Evolutionary conservation across 495 filamentous ascomycete species (phyloP).

Genomic region (Penicillium flavigenum): DNA sequence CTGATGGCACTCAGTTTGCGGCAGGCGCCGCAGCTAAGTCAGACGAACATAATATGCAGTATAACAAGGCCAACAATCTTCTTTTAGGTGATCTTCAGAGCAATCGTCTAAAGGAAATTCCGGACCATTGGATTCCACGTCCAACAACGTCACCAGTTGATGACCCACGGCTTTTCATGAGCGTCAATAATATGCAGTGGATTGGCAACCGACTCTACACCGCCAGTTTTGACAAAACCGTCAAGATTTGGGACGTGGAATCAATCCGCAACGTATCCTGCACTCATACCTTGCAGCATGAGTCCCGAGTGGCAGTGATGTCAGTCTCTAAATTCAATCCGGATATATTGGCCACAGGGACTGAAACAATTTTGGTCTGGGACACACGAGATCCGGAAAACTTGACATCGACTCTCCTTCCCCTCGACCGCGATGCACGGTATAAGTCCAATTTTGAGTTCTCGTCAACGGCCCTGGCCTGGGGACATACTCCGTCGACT

Average conservation of each 20-base stretch:
- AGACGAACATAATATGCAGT: slow-evolving; percentile 75
- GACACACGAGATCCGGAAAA: slow-evolving; percentile 14
- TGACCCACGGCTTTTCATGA: slow-evolving; percentile 70
- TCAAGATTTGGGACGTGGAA: slow-evolving; percentile 69
- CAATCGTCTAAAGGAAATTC: slow-evolving; percentile 60
- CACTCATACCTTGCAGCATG: slow-evolving; percentile 58
- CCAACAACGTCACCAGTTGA: slow-evolving; percentile 56
- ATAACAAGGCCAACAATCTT: slow-evolving; percentile 79
- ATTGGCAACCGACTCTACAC: slow-evolving; percentile 67
- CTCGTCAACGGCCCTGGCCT: slow-evolving; percentile 67
- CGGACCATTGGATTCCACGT: slow-evolving; percentile 65
- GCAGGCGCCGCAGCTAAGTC: slow-evolving; percentile 71
- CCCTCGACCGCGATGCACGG: slow-evolving; percentile 18
- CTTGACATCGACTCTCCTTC: slow-evolving; percentile 1
- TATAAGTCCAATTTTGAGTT: slow-evolving; percentile 54
- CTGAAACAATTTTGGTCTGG: slow-evolving; percentile 37
- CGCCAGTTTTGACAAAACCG: slow-evolving; percentile 75
- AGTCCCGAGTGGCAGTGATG: slow-evolving; percentile 70
- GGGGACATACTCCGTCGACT: slow-evolving; percentile 56
- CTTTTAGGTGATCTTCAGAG: slow-evolving; percentile 62
- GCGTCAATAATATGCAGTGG: slow-evolving; percentile 74
- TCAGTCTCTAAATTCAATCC: slow-evolving; percentile 49
- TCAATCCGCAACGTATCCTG: slow-evolving; percentile 33
- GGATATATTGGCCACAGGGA: slow-evolving; percentile 53
- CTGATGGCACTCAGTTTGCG: slow-evolving; percentile 49